phyloP scores from a whole-genome alignment of 306 rosid species.

The Hippophae tibetana region DNA sequence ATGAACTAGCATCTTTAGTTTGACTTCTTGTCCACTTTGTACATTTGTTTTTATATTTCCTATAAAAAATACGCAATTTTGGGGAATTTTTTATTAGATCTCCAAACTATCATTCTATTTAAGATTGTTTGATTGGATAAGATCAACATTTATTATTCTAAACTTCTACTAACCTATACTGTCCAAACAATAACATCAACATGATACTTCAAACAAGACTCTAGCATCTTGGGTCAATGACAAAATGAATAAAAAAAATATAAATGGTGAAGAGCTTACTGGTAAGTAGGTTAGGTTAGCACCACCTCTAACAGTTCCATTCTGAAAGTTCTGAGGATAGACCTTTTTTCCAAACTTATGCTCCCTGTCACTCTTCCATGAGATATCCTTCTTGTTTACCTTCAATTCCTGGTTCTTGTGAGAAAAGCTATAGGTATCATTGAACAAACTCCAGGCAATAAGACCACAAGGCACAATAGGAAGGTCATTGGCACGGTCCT shows the following conservation, averaged over 20 bases:
- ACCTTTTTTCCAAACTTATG: conserved; percentile 83
- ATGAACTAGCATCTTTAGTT: too few relatives aligned
- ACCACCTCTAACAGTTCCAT: conserved; percentile 57
- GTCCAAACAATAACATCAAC: too few relatives aligned
- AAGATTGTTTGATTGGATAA: too few relatives aligned
- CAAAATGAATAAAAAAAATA: neutral
- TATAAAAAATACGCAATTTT: too few relatives aligned
- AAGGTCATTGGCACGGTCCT: conserved; percentile 23
- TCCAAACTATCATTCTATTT: too few relatives aligned
- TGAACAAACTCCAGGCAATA: conserved; percentile 96
- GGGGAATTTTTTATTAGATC: too few relatives aligned
- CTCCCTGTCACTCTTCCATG: conserved; percentile 93
- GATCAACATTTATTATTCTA: too few relatives aligned
- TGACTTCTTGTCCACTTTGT: too few relatives aligned
- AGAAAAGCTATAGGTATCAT: conserved; percentile 69
- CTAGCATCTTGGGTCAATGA: neutral
- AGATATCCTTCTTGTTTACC: conserved; percentile 62
- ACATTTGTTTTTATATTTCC: too few relatives aligned
- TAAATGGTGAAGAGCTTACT: conserved; percentile 35
- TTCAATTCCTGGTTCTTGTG: conserved; percentile 21
- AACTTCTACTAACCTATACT: too few relatives aligned
- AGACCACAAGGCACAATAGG: conserved; percentile 89
- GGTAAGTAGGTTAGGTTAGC: conserved; percentile 24
- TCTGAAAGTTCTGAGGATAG: conserved; percentile 83
- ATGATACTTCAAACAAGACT: neutral